Evolutionary conservation across 495 filamentous ascomycete species (phyloP), one percentile per base, ranked within the genome.

Genomic region (Poronia punctata): DNA sequence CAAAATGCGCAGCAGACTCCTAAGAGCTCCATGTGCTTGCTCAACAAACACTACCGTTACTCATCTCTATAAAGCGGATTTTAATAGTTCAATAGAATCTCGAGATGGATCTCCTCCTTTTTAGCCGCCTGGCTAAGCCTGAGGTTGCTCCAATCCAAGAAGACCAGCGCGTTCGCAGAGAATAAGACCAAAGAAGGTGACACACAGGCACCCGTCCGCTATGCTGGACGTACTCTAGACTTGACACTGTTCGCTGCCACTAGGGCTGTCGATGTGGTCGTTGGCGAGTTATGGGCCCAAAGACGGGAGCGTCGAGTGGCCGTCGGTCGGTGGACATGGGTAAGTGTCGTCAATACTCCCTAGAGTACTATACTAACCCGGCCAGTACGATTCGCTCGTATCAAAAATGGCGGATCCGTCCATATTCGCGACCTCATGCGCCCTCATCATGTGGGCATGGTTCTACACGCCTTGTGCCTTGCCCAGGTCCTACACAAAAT

Each of bases 391-490:
- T 43, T 39, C 61, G 6, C 31, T 73, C 21, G 50, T 79, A 23
- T 71, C 77, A 5, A 62, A 59, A 12, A 52, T 80, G 26, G 65
- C 77, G 19, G 84, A 88, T 54, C 74, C 85, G n/a, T 63, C 72
- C 7, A 55, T 90, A 4, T 96, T 96, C 56, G 78, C 86, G 14
- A 50, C 74, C 38, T 89, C 83, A 48, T 76, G 78, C 31, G 83
- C 78, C n/a, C 62, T 87, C 3, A 80, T 96, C 34, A 96, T 94
- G 87, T 88, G 86, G 82, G 75, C 84, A 14, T 94, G 84, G 84
- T 80, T 94, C 52, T 94, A 90, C 66, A 48, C 56, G 3, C 85
- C 86, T 0, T 65, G 74, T 26, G 71, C 77, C 34, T 65, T 94
- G 4, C 87, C 87, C 8, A 72, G 59, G 23, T 71, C 82, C 18